Base-by-base conservation (phyloP, 2,329 filamentous ascomycete species). In the Ciborinia camelliae region DNA sequence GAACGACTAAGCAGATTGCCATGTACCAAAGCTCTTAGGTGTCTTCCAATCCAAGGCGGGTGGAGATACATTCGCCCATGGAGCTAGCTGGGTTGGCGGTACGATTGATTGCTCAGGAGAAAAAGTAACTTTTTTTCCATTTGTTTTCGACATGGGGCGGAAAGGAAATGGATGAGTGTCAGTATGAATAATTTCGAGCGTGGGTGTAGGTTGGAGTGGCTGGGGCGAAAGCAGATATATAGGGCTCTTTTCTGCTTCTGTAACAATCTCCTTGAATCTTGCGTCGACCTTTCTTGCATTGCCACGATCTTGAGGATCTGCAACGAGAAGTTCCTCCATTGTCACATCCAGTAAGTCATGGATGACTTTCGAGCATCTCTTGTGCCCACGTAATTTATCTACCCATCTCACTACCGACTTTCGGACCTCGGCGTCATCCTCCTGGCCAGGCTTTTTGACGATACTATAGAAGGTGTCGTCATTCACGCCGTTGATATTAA, bases 401-500 rank as follows among this genome's bases (percentile, higher is more conserved):
- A 60, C 54, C 68, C 68, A 70, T 4, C 4, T 28, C 3, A 61
- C 8, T 4, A 71, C 69, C 7, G 45, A 15, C 14, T 68, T 51
- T 26, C 67, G 62, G 23, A 69, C 66, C 4, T 47, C 59, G 3
- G 68, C 69, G 14, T 61, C 41, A 15, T 8, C 39, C 1, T 53
- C 59, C 6, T 41, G 37, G 37, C 14, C 6, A 15, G 2, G 37
- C 37, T 18, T 15, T 23, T 20, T 35, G 14, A 57, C 26, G 7
- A 71, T 63, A 3, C 66, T 69, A 43, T 64, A 71, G 54, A 69
- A 71, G 23, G 64, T 65, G 39, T 71, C 69, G 20, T 71, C 66
- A 18, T 68, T 41, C 8, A 68, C 55, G 4, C 54, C 62, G 14
- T 4, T 14, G 12, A 10, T 54, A 20, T 20, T 35, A 23, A 2